These are phyloP conservation scores for Paraleonurus japonicus DNA, from an alignment of 257 asterid species.

Conservation along the genomic window DNA sequence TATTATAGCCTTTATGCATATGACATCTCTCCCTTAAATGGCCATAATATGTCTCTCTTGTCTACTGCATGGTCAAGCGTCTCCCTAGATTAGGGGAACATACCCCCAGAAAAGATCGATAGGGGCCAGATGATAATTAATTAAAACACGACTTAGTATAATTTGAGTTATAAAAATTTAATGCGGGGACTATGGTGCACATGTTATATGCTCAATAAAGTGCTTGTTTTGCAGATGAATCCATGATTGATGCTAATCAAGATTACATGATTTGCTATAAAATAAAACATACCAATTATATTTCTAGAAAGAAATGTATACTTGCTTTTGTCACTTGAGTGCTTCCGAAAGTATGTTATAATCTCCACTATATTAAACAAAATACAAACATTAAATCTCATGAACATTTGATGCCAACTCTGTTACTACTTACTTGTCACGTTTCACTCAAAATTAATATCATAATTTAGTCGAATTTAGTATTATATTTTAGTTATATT, in stretches of 20 bases:
- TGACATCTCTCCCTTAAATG: background rate
- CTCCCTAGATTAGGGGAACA: background rate
- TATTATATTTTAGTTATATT: no score
- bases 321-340: no score
- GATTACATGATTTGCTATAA: slow-evolving; percentile 15
- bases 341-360: no score
- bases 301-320: background rate
- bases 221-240: background rate
- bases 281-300: background rate
- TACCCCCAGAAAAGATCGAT: background rate
- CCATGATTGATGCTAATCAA: slow-evolving; percentile 31
- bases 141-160: background rate
- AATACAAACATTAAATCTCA: no score
- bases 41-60: background rate
- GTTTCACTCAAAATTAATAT: no score
- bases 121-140: background rate
- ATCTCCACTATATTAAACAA: no score
- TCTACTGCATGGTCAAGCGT: background rate
- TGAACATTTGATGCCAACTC: no score
- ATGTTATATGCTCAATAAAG: background rate
- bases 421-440: no score
- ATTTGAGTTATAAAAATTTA: background rate
- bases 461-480: no score
- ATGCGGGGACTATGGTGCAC: background rate
- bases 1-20: no score